These are phyloP conservation scores for Bacterosira constricta DNA, from an alignment of 108 stramenopile genomes.

Conservation along the genomic window DNA sequence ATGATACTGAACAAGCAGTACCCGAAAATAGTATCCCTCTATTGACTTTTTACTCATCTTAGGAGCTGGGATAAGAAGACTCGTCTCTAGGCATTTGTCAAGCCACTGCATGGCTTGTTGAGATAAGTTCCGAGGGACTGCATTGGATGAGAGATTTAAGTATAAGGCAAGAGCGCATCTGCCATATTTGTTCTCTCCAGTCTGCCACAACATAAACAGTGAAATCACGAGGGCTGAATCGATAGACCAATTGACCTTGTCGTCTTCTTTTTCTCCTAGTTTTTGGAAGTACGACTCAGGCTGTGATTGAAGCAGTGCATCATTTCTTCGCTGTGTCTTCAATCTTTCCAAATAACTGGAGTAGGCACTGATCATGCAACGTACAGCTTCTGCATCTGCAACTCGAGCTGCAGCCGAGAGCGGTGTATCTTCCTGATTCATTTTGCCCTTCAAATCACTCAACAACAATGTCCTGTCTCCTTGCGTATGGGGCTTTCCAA, in stretches of 20 bases:
- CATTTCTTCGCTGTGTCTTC: slow-evolving; percentile 46
- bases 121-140: not conserved
- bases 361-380: slow-evolving; percentile 36
- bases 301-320: slow-evolving; percentile 53
- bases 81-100: slow-evolving; percentile 4
- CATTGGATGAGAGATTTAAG: slow-evolving; percentile 3
- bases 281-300: slow-evolving; percentile 28
- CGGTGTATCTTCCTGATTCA: slow-evolving; percentile 11
- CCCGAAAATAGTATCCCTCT: slow-evolving; percentile 8
- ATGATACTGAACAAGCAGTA: not conserved
- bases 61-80: not conserved
- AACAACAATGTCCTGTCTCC: not conserved
- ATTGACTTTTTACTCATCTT: not conserved
- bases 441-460: not conserved
- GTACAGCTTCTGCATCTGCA: slow-evolving; percentile 20
- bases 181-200: not conserved
- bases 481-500: not conserved
- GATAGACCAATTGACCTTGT: slow-evolving; percentile 23
- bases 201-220: slow-evolving; percentile 28
- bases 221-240: slow-evolving; percentile 37
- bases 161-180: slow-evolving; percentile 23
- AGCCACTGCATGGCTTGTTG: slow-evolving; percentile 35
- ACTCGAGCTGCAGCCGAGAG: slow-evolving; percentile 19
- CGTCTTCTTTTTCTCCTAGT: slow-evolving; percentile 23
- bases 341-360: not conserved